Conservation (phyloP, 352 stramenopile genomes). For the Elongisporangium senticosum region DNA sequence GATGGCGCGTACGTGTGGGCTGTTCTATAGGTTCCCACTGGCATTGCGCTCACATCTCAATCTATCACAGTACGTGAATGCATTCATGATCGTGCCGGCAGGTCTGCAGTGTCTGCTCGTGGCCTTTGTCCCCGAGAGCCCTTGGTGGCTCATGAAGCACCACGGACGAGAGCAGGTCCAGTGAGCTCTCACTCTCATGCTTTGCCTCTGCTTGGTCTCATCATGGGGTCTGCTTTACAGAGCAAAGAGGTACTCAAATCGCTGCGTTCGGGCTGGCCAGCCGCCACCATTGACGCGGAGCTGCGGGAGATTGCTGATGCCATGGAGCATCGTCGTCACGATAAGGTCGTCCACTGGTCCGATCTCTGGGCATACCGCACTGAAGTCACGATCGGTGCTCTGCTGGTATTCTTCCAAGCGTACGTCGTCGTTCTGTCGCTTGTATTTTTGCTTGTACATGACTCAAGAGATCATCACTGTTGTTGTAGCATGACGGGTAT, state of each 20-base stretch:
- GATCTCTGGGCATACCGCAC: slow-evolving; percentile 59
- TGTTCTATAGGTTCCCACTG: background rate
- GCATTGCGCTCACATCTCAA: background rate
- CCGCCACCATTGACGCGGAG: slow-evolving; percentile 49
- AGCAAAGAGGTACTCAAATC: slow-evolving; percentile 29
- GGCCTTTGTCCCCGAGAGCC: slow-evolving; percentile 77
- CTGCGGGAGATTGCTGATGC: slow-evolving; percentile 51
- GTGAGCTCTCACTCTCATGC: background rate
- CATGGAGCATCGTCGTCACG: slow-evolving; percentile 49
- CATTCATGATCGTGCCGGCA: slow-evolving; percentile 58
- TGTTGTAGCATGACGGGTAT: slow-evolving; percentile 76
- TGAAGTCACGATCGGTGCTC: slow-evolving; percentile 41
- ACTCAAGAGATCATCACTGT: background rate
- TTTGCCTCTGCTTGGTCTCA: background rate
- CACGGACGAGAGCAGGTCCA: slow-evolving; percentile 34
- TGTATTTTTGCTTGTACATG: too few species aligned
- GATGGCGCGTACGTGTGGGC: slow-evolving; percentile 55
- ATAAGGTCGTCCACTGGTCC: slow-evolving; percentile 37
- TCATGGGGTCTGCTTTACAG: slow-evolving; percentile 1
- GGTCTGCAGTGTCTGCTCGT: slow-evolving; percentile 51
- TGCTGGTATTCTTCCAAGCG: slow-evolving; percentile 80
- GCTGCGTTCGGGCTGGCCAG: slow-evolving; percentile 25
- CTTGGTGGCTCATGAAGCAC: slow-evolving; percentile 85
- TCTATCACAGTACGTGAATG: slow-evolving; percentile 57
- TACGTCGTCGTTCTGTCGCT: slow-evolving; percentile 13